Percentiles rank a stretch among this genome's conserved stretches.
Conservation (phyloP, 2,329 filamentous ascomycete genomes). For the Chaetomiaceae sp. region DNA sequence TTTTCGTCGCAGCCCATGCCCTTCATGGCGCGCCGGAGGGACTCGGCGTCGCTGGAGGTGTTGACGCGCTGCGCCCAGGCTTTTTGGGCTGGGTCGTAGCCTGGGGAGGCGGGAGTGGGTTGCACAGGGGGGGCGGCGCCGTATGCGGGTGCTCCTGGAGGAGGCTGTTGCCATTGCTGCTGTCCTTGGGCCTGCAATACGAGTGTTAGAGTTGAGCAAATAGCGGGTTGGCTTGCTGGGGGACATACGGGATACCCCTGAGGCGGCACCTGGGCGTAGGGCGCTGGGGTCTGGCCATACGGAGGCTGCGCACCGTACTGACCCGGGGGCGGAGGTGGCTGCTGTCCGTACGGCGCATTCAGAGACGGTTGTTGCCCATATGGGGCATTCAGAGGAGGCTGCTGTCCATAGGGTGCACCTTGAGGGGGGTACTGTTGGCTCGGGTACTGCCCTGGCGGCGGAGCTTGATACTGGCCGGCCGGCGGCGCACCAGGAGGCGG, state of each 20-base stretch:
- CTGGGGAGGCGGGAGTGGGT: constrained; percentile 62
- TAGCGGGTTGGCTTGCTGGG: no score
- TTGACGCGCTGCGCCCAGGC: constrained; percentile 57
- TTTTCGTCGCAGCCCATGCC: constrained; percentile 83
- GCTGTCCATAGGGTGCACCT: neutral
- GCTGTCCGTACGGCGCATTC: neutral
- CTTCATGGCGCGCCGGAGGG: constrained; percentile 79
- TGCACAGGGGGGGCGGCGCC: constrained; percentile 31
- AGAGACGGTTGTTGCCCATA: constrained; percentile 2
- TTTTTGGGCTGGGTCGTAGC: constrained; percentile 65
- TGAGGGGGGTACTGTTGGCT: neutral
- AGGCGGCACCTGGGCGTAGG: constrained; percentile 30
- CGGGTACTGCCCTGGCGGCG: constrained; percentile 1
- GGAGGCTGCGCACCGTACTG: constrained; percentile 33
- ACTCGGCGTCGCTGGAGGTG: constrained; percentile 63
- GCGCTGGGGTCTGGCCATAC: constrained; percentile 26
- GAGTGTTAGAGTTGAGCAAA: no score
- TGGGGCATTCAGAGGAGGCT: neutral
- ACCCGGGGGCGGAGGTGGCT: constrained; percentile 27
- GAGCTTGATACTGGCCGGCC: constrained; percentile 1
- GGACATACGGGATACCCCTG: constrained; percentile 7
- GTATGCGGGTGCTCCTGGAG: constrained; percentile 1
- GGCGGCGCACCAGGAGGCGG: constrained; percentile 34
- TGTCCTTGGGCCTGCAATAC: neutral
- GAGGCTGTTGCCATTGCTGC: constrained; percentile 5